These are phyloP conservation scores for Simplicillium aogashimaense DNA, from an alignment of 2,329 filamentous ascomycete species.

Conservation along the genomic window DNA sequence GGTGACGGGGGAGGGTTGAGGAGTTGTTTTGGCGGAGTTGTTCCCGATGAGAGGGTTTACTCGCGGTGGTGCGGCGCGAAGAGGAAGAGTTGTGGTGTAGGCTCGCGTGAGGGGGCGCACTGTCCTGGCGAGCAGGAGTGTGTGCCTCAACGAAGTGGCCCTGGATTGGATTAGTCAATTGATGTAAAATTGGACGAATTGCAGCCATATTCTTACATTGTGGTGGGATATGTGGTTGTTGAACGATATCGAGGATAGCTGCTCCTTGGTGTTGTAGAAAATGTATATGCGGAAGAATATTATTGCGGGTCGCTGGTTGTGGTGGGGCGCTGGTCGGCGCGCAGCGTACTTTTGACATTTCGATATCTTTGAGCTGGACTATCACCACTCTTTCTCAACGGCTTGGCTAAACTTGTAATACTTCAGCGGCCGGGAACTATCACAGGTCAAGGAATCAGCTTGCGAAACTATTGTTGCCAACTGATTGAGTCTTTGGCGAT, in stretches of 20 bases:
- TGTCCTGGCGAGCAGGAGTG: conserved; percentile 2
- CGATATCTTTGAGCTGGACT: neutral
- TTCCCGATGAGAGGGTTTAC: neutral
- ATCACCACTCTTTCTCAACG: neutral
- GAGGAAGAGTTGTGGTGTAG: conserved; percentile 3
- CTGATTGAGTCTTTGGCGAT: conserved; percentile 22
- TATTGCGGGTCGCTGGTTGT: conserved; percentile 3
- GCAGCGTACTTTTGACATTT: no score
- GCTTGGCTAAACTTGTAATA: no score
- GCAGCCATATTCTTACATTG: conserved; percentile 1
- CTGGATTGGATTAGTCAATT: conserved; percentile 1
- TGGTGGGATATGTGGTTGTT: neutral
- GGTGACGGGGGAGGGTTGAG: neutral
- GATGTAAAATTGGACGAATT: neutral
- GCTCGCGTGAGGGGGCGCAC: neutral
- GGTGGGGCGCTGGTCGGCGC: conserved; percentile 1
- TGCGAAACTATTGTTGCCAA: neutral
- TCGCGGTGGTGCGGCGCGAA: neutral
- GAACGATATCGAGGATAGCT: conserved; percentile 3
- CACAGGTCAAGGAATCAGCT: no score
- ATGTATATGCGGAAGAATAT: conserved; percentile 4
- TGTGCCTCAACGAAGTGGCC: conserved; percentile 5
- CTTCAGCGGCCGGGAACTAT: no score
- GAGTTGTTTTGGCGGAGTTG: neutral
- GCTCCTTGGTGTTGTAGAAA: neutral